phyloP scores from a whole-genome alignment of 345 rosid genomes.

The Citrus maxima region DNA sequence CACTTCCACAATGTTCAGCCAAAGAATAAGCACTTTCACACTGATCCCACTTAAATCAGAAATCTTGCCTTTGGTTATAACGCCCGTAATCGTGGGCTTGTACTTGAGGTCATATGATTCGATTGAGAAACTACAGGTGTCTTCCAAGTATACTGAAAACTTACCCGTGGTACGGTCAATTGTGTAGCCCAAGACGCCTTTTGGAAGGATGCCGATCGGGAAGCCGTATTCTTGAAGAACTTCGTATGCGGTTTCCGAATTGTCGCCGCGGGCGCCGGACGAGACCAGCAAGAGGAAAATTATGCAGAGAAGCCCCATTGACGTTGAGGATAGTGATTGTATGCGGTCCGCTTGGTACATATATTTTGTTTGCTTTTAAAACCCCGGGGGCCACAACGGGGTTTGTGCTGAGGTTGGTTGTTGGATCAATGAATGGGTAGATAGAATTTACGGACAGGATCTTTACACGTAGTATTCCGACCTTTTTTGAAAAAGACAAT shows the following conservation, averaged over 20 bases:
- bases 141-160: slow-evolving; percentile 31
- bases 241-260: slow-evolving; percentile 22
- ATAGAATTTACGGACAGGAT: too few species aligned
- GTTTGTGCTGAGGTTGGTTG: too few species aligned
- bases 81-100: slow-evolving; percentile 34
- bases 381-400: too few species aligned
- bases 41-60: slow-evolving; percentile 34
- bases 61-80: slow-evolving; percentile 33
- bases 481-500: too few species aligned
- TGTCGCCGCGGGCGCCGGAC: neutral
- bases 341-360: neutral
- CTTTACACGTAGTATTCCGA: too few species aligned
- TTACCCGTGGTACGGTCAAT: slow-evolving; percentile 38
- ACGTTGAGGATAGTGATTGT: neutral
- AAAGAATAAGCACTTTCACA: slow-evolving; percentile 39
- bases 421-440: too few species aligned
- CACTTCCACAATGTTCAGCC: slow-evolving; percentile 47
- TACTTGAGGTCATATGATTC: slow-evolving; percentile 48
- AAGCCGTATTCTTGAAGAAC: slow-evolving; percentile 32
- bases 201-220: slow-evolving; percentile 42
- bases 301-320: slow-evolving; percentile 17
- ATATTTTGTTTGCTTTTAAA: neutral
- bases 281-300: slow-evolving; percentile 19
- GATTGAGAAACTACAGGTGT: slow-evolving; percentile 32
- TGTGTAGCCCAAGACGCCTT: slow-evolving; percentile 32